Base-by-base conservation (phyloP, 495 filamentous ascomycete species). In the Pyrenopolyporus hunteri region DNA sequence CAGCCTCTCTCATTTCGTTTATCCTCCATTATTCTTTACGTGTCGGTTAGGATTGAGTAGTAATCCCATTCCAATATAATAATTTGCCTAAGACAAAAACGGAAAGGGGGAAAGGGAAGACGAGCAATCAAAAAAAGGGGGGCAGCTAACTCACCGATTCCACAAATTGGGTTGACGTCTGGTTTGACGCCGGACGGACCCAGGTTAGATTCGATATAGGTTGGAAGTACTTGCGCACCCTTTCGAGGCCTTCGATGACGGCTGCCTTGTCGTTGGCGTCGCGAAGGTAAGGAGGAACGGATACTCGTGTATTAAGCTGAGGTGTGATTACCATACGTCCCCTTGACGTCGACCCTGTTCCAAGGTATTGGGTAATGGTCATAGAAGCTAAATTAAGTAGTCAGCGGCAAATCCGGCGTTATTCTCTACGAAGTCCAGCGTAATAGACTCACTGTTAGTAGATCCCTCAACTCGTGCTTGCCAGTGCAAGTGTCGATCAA, bases 401-500 rank as follows among this genome's bases (percentile, higher is more conserved):
- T 44, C 3, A 42, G 36, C 6, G n/a, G 7, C 14, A 9, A 8
- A n/a, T n/a, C n/a, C n/a, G n/a, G n/a, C n/a, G n/a, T n/a, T n/a
- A n/a, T n/a, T n/a, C n/a, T 29, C 9, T 46, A 29, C 17, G 6
- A 10, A n/a, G 17, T 4, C 17, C 6, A 1, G 13, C n/a, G 43
- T 4, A 6, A 42, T 49, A 32, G 57, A 66, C 26, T 59, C 40
- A 57, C 73, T 68, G 16, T 64, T 69, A 37, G 63, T 69, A 6
- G 67, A 70, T 0, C 76, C 78, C 57, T 85, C 82, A 45, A 81
- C 79, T 60, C 83, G 76, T 2, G 78, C 78, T 19, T 80, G 83
- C 74, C 76, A 84, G 67, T 84, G 82, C 17, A 85, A 45, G 46
- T 85, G 77, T 36, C 85, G 76, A 13, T 79, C 75, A 33, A 86